phyloP scores from a whole-genome alignment of 768 basidiomycete genomes.

The Mycena leptocephala region DNA sequence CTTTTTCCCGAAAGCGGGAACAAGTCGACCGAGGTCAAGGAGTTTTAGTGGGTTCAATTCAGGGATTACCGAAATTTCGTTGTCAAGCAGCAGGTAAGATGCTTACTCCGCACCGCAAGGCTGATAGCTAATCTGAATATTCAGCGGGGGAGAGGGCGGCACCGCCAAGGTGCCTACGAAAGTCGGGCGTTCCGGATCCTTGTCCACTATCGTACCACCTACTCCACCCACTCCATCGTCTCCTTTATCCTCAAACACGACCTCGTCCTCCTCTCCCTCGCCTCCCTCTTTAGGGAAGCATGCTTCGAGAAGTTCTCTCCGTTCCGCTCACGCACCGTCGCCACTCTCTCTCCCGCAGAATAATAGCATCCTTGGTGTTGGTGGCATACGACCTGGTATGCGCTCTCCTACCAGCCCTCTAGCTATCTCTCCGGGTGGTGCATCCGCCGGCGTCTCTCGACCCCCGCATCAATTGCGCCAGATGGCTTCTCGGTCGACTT shows the following conservation, averaged over 20 bases:
- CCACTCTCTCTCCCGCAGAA: constrained; percentile 63
- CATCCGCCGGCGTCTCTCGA: constrained; percentile 41
- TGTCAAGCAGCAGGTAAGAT: constrained; percentile 49
- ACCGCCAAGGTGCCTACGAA: constrained; percentile 41
- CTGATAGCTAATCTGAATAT: not conserved
- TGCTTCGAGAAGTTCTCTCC: constrained; percentile 42
- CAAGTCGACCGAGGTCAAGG: constrained; percentile 76
- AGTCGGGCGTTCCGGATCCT: constrained; percentile 39
- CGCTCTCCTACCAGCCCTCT: constrained; percentile 58
- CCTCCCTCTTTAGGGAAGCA: constrained; percentile 30
- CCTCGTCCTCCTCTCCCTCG: constrained; percentile 30
- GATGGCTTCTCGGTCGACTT: constrained; percentile 44
- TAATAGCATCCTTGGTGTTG: constrained; percentile 44
- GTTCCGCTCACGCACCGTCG: constrained; percentile 54
- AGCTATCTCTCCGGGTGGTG: constrained; percentile 22
- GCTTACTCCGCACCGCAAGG: constrained; percentile 6
- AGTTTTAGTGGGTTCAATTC: constrained; percentile 85
- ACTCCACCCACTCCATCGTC: constrained; percentile 20
- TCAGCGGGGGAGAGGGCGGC: constrained; percentile 47
- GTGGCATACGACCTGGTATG: constrained; percentile 31
- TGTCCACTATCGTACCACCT: constrained; percentile 37
- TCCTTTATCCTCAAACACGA: constrained; percentile 22
- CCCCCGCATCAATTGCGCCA: constrained; percentile 46
- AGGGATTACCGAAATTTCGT: constrained; percentile 45
- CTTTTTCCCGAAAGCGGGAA: constrained; percentile 72